These are phyloP conservation scores for Suillus tomentosus DNA, from an alignment of 768 basidiomycete species.

Conservation along the genomic window DNA sequence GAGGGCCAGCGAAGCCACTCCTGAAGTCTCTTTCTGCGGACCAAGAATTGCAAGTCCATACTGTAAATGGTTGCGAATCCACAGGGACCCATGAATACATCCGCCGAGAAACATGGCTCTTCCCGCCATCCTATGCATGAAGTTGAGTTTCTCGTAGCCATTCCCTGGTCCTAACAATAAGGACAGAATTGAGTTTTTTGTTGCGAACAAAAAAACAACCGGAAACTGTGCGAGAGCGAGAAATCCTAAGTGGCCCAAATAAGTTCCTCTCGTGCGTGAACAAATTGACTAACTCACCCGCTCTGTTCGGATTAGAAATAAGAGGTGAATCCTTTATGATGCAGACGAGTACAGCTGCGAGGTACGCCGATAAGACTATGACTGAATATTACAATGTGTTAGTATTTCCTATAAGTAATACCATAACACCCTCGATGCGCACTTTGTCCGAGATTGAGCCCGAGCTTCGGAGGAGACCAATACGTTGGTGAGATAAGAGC, in stretches of 20 bases:
- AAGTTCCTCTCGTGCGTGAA: background rate
- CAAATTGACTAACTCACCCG: slow-evolving; percentile 45
- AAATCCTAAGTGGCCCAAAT: slow-evolving; percentile 44
- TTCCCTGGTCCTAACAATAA: slow-evolving; percentile 46
- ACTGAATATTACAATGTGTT: slow-evolving; percentile 39
- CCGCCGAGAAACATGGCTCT: slow-evolving; percentile 51
- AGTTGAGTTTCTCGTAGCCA: slow-evolving; percentile 62
- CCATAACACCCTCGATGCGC: slow-evolving; percentile 20
- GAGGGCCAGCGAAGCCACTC: slow-evolving; percentile 67
- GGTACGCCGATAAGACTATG: slow-evolving; percentile 57
- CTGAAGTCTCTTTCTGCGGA: slow-evolving; percentile 72
- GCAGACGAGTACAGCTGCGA: slow-evolving; percentile 58
- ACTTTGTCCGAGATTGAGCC: slow-evolving; percentile 64
- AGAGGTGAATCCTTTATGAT: slow-evolving; percentile 63
- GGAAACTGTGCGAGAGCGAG: slow-evolving; percentile 61
- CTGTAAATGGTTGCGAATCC: slow-evolving; percentile 73
- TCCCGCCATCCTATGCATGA: slow-evolving; percentile 61
- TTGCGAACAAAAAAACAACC: slow-evolving; percentile 55
- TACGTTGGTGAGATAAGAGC: slow-evolving; percentile 38
- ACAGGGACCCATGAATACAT: slow-evolving; percentile 55
- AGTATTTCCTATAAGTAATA: slow-evolving; percentile 8
- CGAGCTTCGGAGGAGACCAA: slow-evolving; percentile 54
- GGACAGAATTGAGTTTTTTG: slow-evolving; percentile 55
- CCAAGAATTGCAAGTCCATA: slow-evolving; percentile 62
- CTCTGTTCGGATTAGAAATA: slow-evolving; percentile 71